Base-by-base conservation (phyloP, 179 eudicot species). In the Kewa caespitosa region DNA sequence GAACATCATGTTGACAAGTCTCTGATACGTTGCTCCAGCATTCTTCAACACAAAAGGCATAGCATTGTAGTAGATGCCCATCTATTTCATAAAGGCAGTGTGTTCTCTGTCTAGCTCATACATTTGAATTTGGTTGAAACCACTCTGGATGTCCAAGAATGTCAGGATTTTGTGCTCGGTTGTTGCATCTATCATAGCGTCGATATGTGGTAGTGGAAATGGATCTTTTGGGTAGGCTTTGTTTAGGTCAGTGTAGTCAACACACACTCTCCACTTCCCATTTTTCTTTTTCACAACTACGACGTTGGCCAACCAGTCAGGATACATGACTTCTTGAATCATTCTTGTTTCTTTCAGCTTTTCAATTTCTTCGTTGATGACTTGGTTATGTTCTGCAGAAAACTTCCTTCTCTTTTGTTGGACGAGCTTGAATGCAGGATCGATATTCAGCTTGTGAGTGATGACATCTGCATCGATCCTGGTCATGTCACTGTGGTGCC, bases 181-280 rank as follows among this genome's bases (percentile, higher is more conserved):
- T n/a, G n/a, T n/a, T n/a, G n/a, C n/a, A n/a, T n/a, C n/a, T n/a
- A n/a, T n/a, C n/a, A n/a, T n/a, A n/a, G n/a, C n/a, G 30, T 76
- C 65, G 0, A 67, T 67, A 38, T n/a, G n/a, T n/a, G n/a, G n/a
- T n/a, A n/a, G n/a, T n/a, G n/a, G n/a, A n/a, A n/a, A n/a, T n/a
- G n/a, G n/a, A n/a, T n/a, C n/a, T n/a, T n/a, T n/a, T n/a, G n/a
- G n/a, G n/a, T n/a, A n/a, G n/a, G n/a, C n/a, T n/a, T n/a, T n/a
- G n/a, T n/a, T n/a, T n/a, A n/a, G n/a, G n/a, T n/a, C n/a, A n/a
- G n/a, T n/a, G n/a, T 23, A 76, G 25, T 76, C 38, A 0, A 76
- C 67, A n/a, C 73, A 76, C 1, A 69, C 80, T 69, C 80, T 55
- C 80, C 80, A 78, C 14, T 78, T 78, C 0, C 65, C 76, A 27